A percentile compares a stretch with the other conserved stretches of the same genome.
phyloP scores from a whole-genome alignment of 345 rosid species.

The Boechera stricta region DNA sequence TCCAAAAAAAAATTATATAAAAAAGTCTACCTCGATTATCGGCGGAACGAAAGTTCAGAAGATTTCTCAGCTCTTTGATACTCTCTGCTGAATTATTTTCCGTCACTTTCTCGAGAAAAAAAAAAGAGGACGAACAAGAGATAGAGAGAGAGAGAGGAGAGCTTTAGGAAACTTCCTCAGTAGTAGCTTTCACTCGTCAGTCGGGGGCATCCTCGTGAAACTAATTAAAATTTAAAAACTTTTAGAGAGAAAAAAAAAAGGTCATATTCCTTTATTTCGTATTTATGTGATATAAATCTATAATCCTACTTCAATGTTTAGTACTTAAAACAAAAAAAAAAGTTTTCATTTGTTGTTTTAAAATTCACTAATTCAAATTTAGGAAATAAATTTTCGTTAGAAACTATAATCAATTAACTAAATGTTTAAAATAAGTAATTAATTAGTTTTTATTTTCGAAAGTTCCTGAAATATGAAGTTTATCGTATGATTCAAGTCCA shows the following conservation, averaged over 20 bases:
- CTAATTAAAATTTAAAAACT: constrained; percentile 4
- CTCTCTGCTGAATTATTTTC: constrained; percentile 28
- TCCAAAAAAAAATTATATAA: neutral
- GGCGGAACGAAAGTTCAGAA: constrained; percentile 18
- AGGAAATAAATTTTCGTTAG: neutral
- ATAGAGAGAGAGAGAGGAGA: neutral
- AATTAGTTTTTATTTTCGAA: neutral
- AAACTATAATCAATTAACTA: neutral
- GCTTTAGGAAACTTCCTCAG: constrained; percentile 34
- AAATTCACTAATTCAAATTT: neutral
- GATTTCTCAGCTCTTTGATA: constrained; percentile 27
- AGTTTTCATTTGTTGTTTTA: no score
- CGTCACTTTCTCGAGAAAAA: constrained; percentile 41
- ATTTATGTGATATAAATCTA: neutral
- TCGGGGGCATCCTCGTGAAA: constrained; percentile 8
- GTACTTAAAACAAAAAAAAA: no score
- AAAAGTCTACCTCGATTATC: constrained; percentile 22
- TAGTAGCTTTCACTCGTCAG: constrained; percentile 35
- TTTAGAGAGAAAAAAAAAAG: neutral
- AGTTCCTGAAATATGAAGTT: neutral
- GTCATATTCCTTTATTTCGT: neutral
- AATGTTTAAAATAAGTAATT: neutral
- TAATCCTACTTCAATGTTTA: neutral
- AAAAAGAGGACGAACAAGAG: neutral
- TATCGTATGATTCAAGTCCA: neutral